phyloP scores from a whole-genome alignment of 73 alveolate genomes.

The Uronychia binucleata region DNA sequence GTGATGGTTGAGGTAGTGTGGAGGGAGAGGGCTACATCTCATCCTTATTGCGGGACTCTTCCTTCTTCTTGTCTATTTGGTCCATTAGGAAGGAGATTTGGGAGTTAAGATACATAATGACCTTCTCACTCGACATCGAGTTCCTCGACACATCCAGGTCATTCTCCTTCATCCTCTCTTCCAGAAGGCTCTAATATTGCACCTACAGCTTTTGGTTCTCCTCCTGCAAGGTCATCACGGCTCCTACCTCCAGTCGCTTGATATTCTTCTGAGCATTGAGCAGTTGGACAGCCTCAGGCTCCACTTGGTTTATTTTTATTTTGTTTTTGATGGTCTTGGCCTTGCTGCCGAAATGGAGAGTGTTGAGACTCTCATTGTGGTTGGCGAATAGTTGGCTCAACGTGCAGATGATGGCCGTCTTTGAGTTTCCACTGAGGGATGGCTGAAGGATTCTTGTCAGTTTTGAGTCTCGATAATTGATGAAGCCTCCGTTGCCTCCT shows the following conservation, averaged over 20 bases:
- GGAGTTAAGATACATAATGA: too few species aligned
- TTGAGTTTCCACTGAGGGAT: constrained; percentile 85
- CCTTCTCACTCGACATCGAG: too few species aligned
- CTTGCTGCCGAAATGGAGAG: constrained; percentile 77
- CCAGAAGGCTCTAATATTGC: neutral
- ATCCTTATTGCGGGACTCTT: too few species aligned
- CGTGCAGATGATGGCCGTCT: constrained; percentile 84
- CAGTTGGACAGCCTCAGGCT: constrained; percentile 26
- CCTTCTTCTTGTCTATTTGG: too few species aligned
- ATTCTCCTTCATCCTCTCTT: neutral
- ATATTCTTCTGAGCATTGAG: constrained; percentile 14
- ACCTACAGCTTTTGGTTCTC: neutral
- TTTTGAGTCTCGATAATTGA: constrained; percentile 87
- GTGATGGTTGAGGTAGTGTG: neutral
- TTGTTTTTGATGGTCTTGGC: constrained; percentile 78
- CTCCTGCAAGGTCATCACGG: constrained; percentile 25
- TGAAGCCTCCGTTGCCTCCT: constrained; percentile 60
- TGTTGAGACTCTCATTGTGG: constrained; percentile 81
- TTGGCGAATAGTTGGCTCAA: constrained; percentile 75
- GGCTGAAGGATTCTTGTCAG: constrained; percentile 82
- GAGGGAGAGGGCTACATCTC: neutral
- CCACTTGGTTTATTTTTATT: constrained; percentile 48
- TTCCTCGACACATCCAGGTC: too few species aligned
- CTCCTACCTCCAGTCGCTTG: constrained; percentile 26
- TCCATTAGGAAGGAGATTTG: too few species aligned